Evolutionary conservation across 2,329 filamentous ascomycete genomes (phyloP).

Genomic region (Diaporthe citriasiana): DNA sequence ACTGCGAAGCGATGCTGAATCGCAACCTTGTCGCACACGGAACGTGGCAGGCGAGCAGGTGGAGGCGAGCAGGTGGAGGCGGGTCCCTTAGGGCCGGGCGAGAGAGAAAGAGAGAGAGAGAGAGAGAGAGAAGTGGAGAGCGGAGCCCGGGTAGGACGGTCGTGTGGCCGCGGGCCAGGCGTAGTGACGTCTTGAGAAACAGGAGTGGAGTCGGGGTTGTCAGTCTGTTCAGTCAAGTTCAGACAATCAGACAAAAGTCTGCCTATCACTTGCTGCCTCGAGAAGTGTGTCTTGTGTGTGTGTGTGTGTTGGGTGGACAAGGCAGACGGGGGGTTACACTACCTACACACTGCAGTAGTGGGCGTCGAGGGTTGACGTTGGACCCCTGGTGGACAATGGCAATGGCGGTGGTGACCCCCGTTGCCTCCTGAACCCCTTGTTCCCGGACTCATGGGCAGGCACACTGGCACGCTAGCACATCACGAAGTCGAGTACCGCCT

Average conservation of each 20-base stretch:
- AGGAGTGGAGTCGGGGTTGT: background rate
- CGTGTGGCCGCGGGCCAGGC: slow-evolving; percentile 8
- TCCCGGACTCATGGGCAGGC: slow-evolving; percentile 17
- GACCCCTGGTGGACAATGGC: background rate
- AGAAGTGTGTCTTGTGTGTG: background rate
- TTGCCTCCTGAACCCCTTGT: slow-evolving; percentile 20
- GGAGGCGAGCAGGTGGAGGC: slow-evolving; percentile 4
- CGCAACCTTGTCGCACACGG: slow-evolving; percentile 20
- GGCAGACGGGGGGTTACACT: background rate
- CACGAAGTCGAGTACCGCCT: background rate
- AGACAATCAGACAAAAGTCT: background rate
- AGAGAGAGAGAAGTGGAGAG: background rate
- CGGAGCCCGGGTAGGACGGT: slow-evolving; percentile 5
- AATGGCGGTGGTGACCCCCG: background rate
- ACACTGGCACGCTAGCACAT: background rate
- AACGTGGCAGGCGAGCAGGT: slow-evolving; percentile 30
- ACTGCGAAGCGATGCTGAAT: slow-evolving; percentile 11
- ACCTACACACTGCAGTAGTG: no score
- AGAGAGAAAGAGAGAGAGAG: background rate
- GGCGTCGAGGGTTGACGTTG: background rate
- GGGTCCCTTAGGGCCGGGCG: background rate
- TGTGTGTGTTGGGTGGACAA: background rate
- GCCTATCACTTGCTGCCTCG: background rate
- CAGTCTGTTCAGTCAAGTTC: background rate
- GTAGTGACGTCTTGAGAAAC: slow-evolving; percentile 14